Evolutionary conservation across 2,329 filamentous ascomycete genomes (phyloP), one percentile per base, ranked within the genome.

Genomic region (Clathrospora elynae): DNA sequence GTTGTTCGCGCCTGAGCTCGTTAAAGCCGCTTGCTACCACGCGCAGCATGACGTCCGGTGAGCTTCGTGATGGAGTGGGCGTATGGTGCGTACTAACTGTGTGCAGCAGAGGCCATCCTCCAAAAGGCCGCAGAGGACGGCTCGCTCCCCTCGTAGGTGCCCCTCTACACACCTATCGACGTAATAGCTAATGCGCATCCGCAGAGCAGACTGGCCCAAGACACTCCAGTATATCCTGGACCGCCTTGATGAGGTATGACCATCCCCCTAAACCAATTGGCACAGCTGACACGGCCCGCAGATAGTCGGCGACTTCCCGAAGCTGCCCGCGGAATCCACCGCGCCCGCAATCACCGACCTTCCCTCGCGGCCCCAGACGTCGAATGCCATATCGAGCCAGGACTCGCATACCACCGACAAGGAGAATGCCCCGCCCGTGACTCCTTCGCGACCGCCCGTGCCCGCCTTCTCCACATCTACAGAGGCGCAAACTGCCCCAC

Each of bases 231-330:
- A 80, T 20, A 74, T 92, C 24, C 73, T 91, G 37, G 73, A 81
- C 46, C 82, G 84, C 59, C 77, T 92, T 35, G 85, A 93, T 67
- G 78, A 82, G 67, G 80, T 84, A 68, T 38, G 46, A 14, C 25
- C 5, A 26, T 24, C 1, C 8, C 20, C 24, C 14, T 17, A 14
- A 8, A 32, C 29, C 19, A 9, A 6, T 5, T 14, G n/a, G 10
- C 29, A 6, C 12, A 5, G 23, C 44, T 43, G 16, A 46, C 36
- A n/a, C 35, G 20, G 20, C 18, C 9, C 24, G 20, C 48, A 95
- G 88, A 92, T 90, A 55, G 81, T 87, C 26, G 80, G 82, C 68
- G 84, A 86, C 37, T 96, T 95, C 59, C 84, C 87, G 28, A 85
- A 86, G 57, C 87, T 73, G 29, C 69, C 72, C 47, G 61, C 73